These are phyloP conservation scores for Verticillium dahliae DNA, from an alignment of 2,329 filamentous ascomycete species.

Conservation along the genomic window DNA sequence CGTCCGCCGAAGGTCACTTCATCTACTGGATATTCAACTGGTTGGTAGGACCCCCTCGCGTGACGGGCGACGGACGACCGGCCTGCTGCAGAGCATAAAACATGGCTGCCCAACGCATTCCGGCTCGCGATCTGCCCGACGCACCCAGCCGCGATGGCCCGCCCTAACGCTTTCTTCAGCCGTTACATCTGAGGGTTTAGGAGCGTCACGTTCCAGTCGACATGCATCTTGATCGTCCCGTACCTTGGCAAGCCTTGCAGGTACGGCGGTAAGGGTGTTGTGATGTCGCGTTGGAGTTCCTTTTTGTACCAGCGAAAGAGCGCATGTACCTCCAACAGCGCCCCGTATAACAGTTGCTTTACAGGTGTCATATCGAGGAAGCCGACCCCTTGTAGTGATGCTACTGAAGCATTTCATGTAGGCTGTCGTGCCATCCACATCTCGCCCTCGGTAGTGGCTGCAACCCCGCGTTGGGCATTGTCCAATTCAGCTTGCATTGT, in stretches of 20 bases:
- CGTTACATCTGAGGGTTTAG: background rate
- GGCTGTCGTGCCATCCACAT: background rate
- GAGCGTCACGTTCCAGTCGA: background rate
- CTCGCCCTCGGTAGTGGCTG: conserved; percentile 9
- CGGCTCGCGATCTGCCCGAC: background rate
- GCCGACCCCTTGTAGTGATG: background rate
- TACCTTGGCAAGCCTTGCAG: background rate
- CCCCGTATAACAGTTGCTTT: background rate
- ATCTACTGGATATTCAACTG: background rate
- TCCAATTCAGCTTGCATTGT: background rate
- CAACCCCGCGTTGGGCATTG: conserved; percentile 2
- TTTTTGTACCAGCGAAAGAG: background rate
- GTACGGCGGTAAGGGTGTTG: background rate
- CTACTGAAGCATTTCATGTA: background rate
- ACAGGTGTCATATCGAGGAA: background rate
- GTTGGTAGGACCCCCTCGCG: background rate
- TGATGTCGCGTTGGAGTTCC: background rate
- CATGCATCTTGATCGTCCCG: background rate
- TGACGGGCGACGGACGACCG: background rate
- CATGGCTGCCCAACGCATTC: background rate
- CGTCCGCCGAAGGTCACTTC: background rate
- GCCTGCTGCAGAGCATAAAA: background rate
- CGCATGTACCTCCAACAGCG: background rate
- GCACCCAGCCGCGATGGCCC: background rate
- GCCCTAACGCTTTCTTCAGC: background rate